Percentiles rank a stretch among this genome's conserved stretches.
phyloP scores from a whole-genome alignment of 164 flowering plant species.

The Paratinospora sagittata region DNA sequence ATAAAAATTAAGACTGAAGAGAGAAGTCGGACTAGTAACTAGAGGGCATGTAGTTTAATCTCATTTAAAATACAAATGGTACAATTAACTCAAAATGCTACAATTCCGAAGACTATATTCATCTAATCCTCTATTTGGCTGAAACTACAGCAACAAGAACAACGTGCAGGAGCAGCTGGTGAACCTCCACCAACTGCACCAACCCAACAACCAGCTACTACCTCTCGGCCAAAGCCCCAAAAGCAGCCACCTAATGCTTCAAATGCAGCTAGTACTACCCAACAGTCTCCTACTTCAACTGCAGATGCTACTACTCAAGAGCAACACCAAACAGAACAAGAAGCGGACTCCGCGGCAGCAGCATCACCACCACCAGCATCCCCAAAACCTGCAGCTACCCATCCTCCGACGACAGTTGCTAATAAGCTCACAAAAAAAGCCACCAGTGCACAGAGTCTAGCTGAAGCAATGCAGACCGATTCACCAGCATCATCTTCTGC shows the following conservation, averaged over 20 bases:
- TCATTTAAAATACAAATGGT: neutral
- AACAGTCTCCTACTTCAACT: slow-evolving; percentile 34
- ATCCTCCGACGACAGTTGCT: slow-evolving; percentile 21
- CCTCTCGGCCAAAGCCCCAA: slow-evolving; percentile 27
- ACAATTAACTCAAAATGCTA: neutral
- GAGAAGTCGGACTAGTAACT: no score
- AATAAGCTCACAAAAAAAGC: slow-evolving; percentile 9
- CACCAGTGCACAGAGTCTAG: slow-evolving; percentile 26
- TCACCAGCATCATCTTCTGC: slow-evolving; percentile 21
- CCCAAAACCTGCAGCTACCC: slow-evolving; percentile 15
- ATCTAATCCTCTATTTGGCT: neutral
- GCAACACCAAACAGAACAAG: slow-evolving; percentile 27
- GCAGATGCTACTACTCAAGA: slow-evolving; percentile 19
- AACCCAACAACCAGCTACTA: slow-evolving; percentile 22
- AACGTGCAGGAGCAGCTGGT: slow-evolving; percentile 29
- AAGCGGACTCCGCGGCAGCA: slow-evolving; percentile 13
- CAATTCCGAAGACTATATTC: neutral
- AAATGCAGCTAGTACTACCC: slow-evolving; percentile 25
- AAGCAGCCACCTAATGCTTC: slow-evolving; percentile 47
- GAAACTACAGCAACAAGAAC: slow-evolving; percentile 39
- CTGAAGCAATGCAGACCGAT: slow-evolving; percentile 31
- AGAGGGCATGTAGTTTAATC: neutral
- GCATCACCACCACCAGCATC: slow-evolving; percentile 22
- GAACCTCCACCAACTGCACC: slow-evolving; percentile 31
- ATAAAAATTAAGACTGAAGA: no score